phyloP scores from a whole-genome alignment of 2,329 filamentous ascomycete species.

The Mollisia scopiformis region DNA sequence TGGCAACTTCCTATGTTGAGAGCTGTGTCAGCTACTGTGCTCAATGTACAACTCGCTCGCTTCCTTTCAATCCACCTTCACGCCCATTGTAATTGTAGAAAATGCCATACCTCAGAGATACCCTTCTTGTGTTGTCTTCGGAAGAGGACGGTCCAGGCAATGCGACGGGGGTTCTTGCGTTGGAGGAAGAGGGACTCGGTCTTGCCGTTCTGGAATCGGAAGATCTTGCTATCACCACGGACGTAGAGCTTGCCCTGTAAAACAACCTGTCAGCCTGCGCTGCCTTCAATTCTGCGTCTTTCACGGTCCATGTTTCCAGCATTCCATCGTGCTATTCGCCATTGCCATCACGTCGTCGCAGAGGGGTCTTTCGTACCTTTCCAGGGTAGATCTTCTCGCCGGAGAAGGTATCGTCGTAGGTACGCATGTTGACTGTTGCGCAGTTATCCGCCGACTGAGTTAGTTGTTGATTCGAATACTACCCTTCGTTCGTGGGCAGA shows the following conservation, averaged over 20 bases:
- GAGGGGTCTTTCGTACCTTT: conserved; percentile 61
- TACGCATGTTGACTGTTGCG: conserved; percentile 38
- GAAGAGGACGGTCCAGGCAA: conserved; percentile 98
- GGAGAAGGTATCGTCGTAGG: conserved; percentile 77
- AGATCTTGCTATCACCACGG: conserved; percentile 99
- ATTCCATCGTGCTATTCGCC: too few relatives aligned
- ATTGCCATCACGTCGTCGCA: conserved; percentile 24
- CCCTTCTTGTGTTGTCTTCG: conserved; percentile 99
- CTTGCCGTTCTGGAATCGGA: conserved; percentile 99
- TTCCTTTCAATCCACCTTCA: background rate
- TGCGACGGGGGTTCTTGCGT: conserved; percentile 99
- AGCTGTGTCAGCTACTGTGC: conserved; percentile 21
- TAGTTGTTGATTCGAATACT: conserved; percentile 30
- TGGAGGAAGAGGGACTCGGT: conserved; percentile 99
- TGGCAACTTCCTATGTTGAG: conserved; percentile 84
- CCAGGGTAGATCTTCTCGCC: conserved; percentile 80
- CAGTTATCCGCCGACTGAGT: conserved; percentile 29
- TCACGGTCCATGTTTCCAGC: too few relatives aligned
- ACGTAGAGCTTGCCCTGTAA: conserved; percentile 97
- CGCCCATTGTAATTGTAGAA: conserved; percentile 2
- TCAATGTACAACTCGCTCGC: conserved; percentile 2
- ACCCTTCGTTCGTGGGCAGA: conserved; percentile 27
- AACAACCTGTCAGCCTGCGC: conserved; percentile 35
- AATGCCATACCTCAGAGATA: conserved; percentile 92
- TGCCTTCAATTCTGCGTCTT: too few relatives aligned